These are phyloP conservation scores for Peniophora sp. DNA, from an alignment of 1,284 basidiomycete species.

Conservation along the genomic window DNA sequence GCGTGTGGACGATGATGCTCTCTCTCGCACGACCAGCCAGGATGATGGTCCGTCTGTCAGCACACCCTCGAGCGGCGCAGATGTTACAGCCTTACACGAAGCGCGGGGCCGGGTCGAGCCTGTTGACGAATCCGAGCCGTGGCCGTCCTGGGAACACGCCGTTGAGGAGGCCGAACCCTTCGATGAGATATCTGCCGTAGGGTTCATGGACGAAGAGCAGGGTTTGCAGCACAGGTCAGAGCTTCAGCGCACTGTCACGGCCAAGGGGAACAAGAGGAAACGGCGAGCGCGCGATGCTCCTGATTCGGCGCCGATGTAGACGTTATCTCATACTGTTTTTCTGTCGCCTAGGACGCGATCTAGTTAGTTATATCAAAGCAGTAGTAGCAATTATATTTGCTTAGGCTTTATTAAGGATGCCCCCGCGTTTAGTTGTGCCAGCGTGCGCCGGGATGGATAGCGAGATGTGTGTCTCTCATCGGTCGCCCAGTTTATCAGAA, in stretches of 20 bases:
- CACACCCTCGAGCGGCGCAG: constrained; percentile 15
- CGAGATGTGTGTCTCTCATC: no score
- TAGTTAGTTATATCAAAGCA: no score
- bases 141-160: constrained; percentile 43
- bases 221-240: constrained; percentile 4
- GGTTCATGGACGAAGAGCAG: constrained; percentile 58
- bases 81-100: constrained; percentile 14
- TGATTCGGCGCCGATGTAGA: no score
- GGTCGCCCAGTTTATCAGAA: no score
- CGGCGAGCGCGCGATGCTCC: no score
- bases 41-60: constrained; percentile 8
- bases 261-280: no score
- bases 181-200: constrained; percentile 51
- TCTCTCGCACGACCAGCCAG: constrained; percentile 6
- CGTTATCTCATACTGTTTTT: no score
- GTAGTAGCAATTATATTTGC: no score
- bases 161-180: constrained; percentile 61
- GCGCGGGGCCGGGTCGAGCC: background rate
- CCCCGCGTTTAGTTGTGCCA: no score
- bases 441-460: no score
- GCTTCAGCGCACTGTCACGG: constrained; percentile 16
- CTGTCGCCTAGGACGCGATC: no score
- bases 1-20: constrained; percentile 1
- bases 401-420: no score
- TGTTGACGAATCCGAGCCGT: constrained; percentile 27